Percentiles rank a stretch among this genome's conserved stretches.
Conservation (phyloP, 768 basidiomycete species). For the Termitomyces sp. region DNA sequence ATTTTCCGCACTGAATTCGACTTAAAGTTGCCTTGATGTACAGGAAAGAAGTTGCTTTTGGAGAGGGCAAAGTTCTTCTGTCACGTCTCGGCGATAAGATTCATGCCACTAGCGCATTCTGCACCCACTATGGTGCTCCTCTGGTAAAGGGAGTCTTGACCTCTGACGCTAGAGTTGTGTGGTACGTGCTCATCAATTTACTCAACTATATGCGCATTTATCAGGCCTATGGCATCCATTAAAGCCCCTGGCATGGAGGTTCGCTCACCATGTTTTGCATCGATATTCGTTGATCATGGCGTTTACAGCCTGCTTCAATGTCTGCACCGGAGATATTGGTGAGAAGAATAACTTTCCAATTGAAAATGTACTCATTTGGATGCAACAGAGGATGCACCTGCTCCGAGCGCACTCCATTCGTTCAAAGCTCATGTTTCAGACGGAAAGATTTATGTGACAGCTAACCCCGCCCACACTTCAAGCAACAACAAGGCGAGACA, state of each 20-base stretch:
- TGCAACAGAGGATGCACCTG: slow-evolving; percentile 80
- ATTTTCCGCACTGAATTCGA: neutral
- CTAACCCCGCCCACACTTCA: slow-evolving; percentile 56
- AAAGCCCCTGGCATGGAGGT: slow-evolving; percentile 89
- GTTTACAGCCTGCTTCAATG: slow-evolving; percentile 77
- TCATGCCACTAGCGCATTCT: slow-evolving; percentile 79
- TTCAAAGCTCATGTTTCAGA: slow-evolving; percentile 67
- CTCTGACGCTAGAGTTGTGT: slow-evolving; percentile 76
- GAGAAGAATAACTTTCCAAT: slow-evolving; percentile 21
- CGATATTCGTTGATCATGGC: neutral
- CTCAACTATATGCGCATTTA: neutral
- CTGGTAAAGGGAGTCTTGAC: slow-evolving; percentile 80
- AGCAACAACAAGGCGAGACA: slow-evolving; percentile 67
- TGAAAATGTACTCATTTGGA: slow-evolving; percentile 13
- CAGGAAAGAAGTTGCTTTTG: slow-evolving; percentile 85
- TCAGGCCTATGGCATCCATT: neutral
- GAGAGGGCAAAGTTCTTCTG: slow-evolving; percentile 73
- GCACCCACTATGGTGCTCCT: slow-evolving; percentile 92
- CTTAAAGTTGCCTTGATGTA: neutral
- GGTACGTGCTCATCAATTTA: slow-evolving; percentile 40
- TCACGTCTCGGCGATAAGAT: slow-evolving; percentile 74
- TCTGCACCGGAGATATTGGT: slow-evolving; percentile 83
- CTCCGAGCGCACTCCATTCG: slow-evolving; percentile 73
- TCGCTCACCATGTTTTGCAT: neutral
- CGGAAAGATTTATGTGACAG: slow-evolving; percentile 80